phyloP scores from a whole-genome alignment of 2,329 filamentous ascomycete genomes.

The Claviceps maximensis region DNA sequence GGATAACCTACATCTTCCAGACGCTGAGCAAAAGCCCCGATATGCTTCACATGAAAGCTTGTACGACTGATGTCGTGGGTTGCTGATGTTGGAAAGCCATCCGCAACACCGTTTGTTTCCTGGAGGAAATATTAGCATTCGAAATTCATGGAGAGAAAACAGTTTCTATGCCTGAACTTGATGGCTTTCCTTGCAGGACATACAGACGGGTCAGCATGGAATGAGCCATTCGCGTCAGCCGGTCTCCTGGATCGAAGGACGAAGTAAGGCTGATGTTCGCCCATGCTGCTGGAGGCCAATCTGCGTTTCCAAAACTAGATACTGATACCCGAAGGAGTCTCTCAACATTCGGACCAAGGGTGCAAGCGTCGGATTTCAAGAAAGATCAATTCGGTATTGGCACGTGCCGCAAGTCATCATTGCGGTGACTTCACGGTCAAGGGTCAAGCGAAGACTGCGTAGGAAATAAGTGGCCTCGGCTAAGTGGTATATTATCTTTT shows the following conservation, averaged over 20 bases:
- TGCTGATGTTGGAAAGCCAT: slow-evolving; percentile 22
- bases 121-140: background rate
- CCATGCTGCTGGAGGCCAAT: slow-evolving; percentile 18
- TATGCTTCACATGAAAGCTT: slow-evolving; percentile 43
- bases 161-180: background rate
- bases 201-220: slow-evolving; percentile 36
- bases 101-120: slow-evolving; percentile 8
- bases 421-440: background rate
- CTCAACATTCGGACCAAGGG: background rate
- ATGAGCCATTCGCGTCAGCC: slow-evolving; percentile 30
- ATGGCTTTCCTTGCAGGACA: slow-evolving; percentile 15
- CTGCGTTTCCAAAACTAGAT: background rate
- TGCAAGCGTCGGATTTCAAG: background rate
- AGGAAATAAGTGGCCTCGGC: background rate
- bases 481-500: background rate
- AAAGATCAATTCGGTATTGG: background rate
- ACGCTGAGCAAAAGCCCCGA: slow-evolving; percentile 39
- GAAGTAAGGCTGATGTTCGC: slow-evolving; percentile 34
- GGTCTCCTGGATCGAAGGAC: slow-evolving; percentile 38
- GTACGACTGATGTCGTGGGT: slow-evolving; percentile 46
- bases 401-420: background rate
- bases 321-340: background rate
- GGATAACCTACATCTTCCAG: slow-evolving; percentile 36
- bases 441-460: background rate
- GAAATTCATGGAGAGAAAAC: too few species aligned